Evolutionary conservation across 352 stramenopile species (phyloP).

Genomic region (Globisporangium okanoganense): DNA sequence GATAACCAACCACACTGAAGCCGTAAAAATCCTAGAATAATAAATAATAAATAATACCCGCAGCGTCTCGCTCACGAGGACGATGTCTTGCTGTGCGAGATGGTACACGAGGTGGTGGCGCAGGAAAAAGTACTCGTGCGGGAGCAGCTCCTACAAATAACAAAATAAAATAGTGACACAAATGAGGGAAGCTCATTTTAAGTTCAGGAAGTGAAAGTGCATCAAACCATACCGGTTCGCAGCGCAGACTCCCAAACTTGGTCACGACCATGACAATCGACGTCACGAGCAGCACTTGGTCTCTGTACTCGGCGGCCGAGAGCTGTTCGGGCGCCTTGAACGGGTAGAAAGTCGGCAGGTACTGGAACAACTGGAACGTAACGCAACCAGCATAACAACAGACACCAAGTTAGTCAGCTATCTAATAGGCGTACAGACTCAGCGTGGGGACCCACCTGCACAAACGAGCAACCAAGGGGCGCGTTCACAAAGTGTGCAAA

Average conservation of each 20-base stretch:
- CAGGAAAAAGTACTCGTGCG: conserved; percentile 90
- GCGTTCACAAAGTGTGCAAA: conserved; percentile 58
- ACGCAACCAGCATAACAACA: conserved; percentile 5
- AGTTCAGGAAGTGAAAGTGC: background rate
- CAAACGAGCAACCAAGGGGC: conserved; percentile 58
- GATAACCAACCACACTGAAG: background rate
- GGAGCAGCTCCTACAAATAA: conserved; percentile 68
- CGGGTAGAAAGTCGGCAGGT: conserved; percentile 72
- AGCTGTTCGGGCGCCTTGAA: conserved; percentile 77
- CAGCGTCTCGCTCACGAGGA: conserved; percentile 66
- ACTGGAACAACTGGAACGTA: conserved; percentile 60
- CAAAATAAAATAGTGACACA: background rate
- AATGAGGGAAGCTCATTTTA: background rate
- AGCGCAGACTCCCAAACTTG: conserved; percentile 72
- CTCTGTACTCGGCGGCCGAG: conserved; percentile 57
- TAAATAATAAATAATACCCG: conserved; percentile 29
- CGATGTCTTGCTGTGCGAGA: conserved; percentile 68
- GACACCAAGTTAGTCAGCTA: conserved; percentile 10
- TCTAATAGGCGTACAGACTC: background rate
- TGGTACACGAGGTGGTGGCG: conserved; percentile 77
- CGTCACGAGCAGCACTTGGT: conserved; percentile 83
- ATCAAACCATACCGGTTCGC: conserved; percentile 40
- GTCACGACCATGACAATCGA: conserved; percentile 86
- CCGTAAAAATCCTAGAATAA: background rate
- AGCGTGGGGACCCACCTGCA: conserved; percentile 51